A percentile compares a stretch with the other conserved stretches of the same genome.
phyloP scores from a whole-genome alignment of 345 rosid species.

The Lumnitzera racemosa region DNA sequence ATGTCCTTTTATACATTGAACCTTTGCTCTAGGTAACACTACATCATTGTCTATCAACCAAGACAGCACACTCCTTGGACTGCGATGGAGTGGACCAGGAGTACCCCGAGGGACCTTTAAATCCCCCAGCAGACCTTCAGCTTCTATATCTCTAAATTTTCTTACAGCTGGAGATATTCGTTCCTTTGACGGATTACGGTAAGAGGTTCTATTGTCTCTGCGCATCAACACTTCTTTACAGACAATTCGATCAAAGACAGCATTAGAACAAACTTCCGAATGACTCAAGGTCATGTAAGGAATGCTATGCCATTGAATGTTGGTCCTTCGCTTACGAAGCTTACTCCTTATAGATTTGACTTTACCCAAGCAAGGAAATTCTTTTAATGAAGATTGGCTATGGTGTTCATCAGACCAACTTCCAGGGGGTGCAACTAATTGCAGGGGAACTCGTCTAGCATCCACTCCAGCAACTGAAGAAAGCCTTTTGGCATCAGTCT shows the following conservation, averaged over 20 bases:
- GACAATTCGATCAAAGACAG: background rate
- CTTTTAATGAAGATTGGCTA: too few relatives aligned
- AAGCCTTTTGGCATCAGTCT: too few relatives aligned
- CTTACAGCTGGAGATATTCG: conserved; percentile 1
- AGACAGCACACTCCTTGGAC: conserved; percentile 22
- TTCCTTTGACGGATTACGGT: background rate
- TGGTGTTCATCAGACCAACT: too few relatives aligned
- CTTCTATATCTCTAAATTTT: conserved; percentile 4
- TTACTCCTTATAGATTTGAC: too few relatives aligned
- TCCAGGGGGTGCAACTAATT: too few relatives aligned
- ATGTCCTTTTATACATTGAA: conserved; percentile 15
- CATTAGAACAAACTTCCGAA: background rate
- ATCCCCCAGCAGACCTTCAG: background rate
- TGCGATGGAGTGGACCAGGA: conserved; percentile 1
- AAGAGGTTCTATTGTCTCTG: background rate
- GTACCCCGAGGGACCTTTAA: conserved; percentile 4
- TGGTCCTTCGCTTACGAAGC: background rate
- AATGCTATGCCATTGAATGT: conserved; percentile 13
- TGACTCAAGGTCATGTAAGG: conserved; percentile 1
- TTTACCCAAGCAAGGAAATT: too few relatives aligned
- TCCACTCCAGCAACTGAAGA: too few relatives aligned
- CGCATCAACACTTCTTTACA: background rate
- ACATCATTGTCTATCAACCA: conserved; percentile 34
- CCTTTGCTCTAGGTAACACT: conserved; percentile 20
- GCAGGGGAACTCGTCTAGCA: too few relatives aligned